These are phyloP conservation scores for Gossypium rotundifolium DNA, from an alignment of 345 rosid genomes.

Conservation along the genomic window DNA sequence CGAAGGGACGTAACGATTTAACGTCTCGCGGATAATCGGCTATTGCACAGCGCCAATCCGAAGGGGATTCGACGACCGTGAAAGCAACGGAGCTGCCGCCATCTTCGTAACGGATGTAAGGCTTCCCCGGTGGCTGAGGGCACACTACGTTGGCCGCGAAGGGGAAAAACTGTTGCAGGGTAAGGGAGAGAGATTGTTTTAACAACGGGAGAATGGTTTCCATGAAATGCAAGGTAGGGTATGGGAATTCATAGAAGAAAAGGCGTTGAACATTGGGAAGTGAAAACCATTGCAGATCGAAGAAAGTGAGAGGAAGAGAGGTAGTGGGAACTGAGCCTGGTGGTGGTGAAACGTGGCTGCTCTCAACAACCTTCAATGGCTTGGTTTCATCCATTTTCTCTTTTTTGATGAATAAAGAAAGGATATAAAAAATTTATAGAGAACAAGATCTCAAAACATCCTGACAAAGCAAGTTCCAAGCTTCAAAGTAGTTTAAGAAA, in stretches of 20 bases:
- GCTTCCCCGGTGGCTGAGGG: constrained; percentile 21
- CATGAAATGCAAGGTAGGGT: constrained; percentile 26
- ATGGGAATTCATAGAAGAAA: constrained; percentile 32
- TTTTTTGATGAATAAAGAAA: background rate
- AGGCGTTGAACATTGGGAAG: constrained; percentile 22
- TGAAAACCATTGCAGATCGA: constrained; percentile 27
- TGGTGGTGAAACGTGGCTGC: constrained; percentile 30
- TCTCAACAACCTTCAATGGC: constrained; percentile 17
- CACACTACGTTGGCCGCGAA: constrained; percentile 22
- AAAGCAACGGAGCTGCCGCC: constrained; percentile 27
- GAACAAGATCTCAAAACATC: too few relatives aligned
- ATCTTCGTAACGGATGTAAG: constrained; percentile 23
- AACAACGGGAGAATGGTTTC: constrained; percentile 32
- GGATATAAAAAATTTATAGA: too few relatives aligned
- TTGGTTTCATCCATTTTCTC: constrained; percentile 1
- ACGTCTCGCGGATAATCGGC: constrained; percentile 24
- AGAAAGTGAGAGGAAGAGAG: constrained; percentile 36
- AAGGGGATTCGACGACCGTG: constrained; percentile 27
- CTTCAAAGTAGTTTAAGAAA: too few relatives aligned
- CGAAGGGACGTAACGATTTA: constrained; percentile 15
- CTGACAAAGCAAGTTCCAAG: too few relatives aligned
- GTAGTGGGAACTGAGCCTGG: constrained; percentile 26
- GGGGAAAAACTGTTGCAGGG: constrained; percentile 46
- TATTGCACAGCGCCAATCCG: constrained; percentile 20
- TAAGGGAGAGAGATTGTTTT: constrained; percentile 37